phyloP scores from a whole-genome alignment of 371 early-diverging fungal genomes.

The Actinomortierella wolfii region DNA sequence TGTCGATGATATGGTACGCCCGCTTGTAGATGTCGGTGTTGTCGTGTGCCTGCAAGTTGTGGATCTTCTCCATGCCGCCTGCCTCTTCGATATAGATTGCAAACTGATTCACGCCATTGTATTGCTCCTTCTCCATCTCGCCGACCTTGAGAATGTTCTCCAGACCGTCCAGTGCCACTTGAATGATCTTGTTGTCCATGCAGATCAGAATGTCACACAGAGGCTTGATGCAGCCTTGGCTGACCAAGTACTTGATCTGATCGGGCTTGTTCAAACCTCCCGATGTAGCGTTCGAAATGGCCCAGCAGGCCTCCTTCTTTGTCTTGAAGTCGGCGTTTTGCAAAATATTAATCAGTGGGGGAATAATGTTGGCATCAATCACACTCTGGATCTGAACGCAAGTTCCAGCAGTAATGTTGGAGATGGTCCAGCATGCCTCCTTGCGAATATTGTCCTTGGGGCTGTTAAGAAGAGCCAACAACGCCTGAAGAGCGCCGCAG shows the following conservation, averaged over 20 bases:
- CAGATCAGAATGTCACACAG: constrained; percentile 91
- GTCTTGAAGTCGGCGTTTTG: constrained; percentile 94
- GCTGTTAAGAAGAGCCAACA: constrained; percentile 81
- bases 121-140: constrained; percentile 64
- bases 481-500: constrained; percentile 84
- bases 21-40: constrained; percentile 95
- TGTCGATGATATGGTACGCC: constrained; percentile 90
- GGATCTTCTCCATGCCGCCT: constrained; percentile 92
- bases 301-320: constrained; percentile 99
- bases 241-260: constrained; percentile 89
- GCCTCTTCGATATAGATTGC: constrained; percentile 87
- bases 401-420: constrained; percentile 99
- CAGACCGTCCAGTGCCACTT: constrained; percentile 96
- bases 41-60: constrained; percentile 89
- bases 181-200: constrained; percentile 93
- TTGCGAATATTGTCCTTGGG: constrained; percentile 96
- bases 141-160: constrained; percentile 98
- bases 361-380: constrained; percentile 94
- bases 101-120: constrained; percentile 80
- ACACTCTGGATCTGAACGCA: constrained; percentile 94
- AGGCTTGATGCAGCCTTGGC: constrained; percentile 92
- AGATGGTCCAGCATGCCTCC: constrained; percentile 99
- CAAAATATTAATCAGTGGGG: constrained; percentile 90
- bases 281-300: constrained; percentile 97
- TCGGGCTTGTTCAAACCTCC: constrained; percentile 89